Conservation (phyloP, 192 early-diverging fungal species). For the Lunasporangiospora selenospora region DNA sequence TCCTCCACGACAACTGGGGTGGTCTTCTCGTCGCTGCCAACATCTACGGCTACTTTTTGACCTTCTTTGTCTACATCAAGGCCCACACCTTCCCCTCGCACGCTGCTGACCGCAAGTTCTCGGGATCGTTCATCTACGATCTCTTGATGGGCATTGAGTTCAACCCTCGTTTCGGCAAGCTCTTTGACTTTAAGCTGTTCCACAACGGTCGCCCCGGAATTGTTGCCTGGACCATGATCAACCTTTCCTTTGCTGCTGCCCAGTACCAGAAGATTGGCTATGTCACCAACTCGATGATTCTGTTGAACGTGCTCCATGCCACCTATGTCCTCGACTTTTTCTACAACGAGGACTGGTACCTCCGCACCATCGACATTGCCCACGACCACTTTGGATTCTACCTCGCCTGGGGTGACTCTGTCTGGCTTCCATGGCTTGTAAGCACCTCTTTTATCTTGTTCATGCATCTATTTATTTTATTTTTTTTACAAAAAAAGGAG, state of each 20-base stretch:
- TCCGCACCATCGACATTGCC: conserved; percentile 83
- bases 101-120: conserved; percentile 80
- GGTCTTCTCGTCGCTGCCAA: conserved; percentile 74
- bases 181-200: conserved; percentile 85
- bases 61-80: conserved; percentile 74
- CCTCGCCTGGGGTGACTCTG: conserved; percentile 82
- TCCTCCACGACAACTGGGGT: conserved; percentile 82
- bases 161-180: conserved; percentile 78
- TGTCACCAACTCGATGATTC: conserved; percentile 83
- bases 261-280: conserved; percentile 76
- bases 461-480: neutral
- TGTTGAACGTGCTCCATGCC: conserved; percentile 75
- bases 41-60: conserved; percentile 79
- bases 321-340: conserved; percentile 85
- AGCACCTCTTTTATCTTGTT: neutral
- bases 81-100: conserved; percentile 76
- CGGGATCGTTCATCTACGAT: conserved; percentile 75
- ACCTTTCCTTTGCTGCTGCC: conserved; percentile 77
- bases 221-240: conserved; percentile 85
- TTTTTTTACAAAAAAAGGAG: neutral
- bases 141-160: conserved; percentile 85
- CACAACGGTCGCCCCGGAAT: conserved; percentile 87
- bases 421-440: conserved; percentile 82
- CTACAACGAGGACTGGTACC: conserved; percentile 87
- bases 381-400: conserved; percentile 92